phyloP scores from a whole-genome alignment of 2,329 filamentous ascomycete species.

The Colletotrichum gloeosporioides region DNA sequence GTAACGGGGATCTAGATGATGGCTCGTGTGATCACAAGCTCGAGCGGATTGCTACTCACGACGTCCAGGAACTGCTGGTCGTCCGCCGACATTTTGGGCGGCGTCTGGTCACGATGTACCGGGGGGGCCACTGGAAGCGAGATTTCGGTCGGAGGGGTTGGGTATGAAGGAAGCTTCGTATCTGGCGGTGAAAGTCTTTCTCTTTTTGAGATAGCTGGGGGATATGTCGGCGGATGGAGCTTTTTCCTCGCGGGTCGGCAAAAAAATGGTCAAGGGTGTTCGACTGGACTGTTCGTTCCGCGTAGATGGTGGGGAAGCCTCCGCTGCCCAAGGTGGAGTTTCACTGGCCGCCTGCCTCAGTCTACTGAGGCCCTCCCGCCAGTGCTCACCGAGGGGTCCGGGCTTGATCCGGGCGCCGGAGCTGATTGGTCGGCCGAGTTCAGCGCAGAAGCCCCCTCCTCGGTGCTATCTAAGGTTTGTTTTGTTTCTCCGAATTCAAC shows the following conservation, averaged over 20 bases:
- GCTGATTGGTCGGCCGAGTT: conserved; percentile 3
- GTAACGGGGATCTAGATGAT: neutral
- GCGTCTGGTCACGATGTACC: neutral
- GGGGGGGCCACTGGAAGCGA: neutral
- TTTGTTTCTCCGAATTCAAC: neutral
- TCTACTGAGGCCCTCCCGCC: neutral
- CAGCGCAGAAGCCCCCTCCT: neutral
- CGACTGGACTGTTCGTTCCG: neutral
- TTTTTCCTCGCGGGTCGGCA: neutral
- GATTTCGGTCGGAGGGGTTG: neutral
- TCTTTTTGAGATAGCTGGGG: neutral
- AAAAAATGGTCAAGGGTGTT: conserved; percentile 7
- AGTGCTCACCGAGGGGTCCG: neutral
- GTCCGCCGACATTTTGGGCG: conserved; percentile 73
- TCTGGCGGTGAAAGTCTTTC: neutral
- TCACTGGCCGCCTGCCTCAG: conserved; percentile 1
- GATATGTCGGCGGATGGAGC: neutral
- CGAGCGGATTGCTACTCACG: conserved; percentile 54
- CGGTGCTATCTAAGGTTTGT: neutral
- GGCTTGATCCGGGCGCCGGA: neutral
- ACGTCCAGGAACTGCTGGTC: conserved; percentile 80
- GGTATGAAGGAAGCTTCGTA: neutral
- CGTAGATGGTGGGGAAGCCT: neutral
- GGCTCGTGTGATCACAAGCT: neutral
- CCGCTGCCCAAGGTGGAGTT: neutral